Percentiles rank a stretch among this genome's conserved stretches.
Conservation (phyloP, 1,284 basidiomycete species). For the Sanghuangporus baumii region DNA sequence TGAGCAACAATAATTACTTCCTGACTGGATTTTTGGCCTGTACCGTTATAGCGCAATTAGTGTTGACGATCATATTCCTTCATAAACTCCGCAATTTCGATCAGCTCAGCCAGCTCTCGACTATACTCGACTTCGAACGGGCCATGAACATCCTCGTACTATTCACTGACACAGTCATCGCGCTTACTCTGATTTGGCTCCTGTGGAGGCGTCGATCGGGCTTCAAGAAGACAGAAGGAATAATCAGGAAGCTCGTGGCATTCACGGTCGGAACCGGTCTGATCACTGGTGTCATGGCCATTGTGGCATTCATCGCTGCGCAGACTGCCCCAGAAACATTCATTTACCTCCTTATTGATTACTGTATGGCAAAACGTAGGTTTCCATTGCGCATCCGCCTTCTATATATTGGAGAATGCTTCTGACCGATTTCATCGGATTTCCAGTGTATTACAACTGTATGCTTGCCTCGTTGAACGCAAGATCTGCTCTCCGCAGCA, state of each 20-base stretch:
- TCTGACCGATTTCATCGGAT: no score
- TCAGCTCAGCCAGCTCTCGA: neutral
- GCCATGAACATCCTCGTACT: neutral
- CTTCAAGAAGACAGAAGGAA: constrained; percentile 1
- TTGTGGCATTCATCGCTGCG: constrained; percentile 1
- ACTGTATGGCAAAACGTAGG: constrained; percentile 2
- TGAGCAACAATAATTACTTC: constrained; percentile 7
- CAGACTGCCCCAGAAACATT: neutral
- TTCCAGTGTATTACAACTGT: neutral
- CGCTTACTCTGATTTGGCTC: constrained; percentile 2
- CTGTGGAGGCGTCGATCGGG: neutral
- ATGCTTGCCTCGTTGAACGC: neutral
- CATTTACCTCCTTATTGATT: constrained; percentile 3
- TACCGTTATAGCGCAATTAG: neutral
- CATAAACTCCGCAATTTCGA: neutral
- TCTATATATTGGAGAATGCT: neutral
- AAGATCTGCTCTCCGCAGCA: neutral
- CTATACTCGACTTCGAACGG: neutral
- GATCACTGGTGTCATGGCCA: constrained; percentile 2
- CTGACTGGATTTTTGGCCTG: constrained; percentile 1
- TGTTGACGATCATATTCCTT: neutral
- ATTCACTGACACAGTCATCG: neutral
- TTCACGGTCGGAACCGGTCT: constrained; percentile 10
- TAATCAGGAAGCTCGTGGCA: constrained; percentile 5
- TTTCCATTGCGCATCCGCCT: neutral